These are phyloP conservation scores for Jackrogersella minutella DNA, from an alignment of 495 filamentous ascomycete species.

Conservation along the genomic window DNA sequence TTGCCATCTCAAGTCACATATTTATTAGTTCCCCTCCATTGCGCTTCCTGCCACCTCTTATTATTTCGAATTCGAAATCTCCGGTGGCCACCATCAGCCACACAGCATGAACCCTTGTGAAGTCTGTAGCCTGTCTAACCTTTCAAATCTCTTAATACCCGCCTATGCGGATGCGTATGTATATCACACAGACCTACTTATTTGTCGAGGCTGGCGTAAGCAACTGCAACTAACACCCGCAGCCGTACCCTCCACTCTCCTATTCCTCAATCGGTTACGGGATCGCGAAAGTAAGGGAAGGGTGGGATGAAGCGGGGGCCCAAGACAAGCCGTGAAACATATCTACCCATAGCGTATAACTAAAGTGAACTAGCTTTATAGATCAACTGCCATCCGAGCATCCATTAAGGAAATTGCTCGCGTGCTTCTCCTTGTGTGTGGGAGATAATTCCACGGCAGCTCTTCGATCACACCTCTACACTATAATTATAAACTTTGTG, in stretches of 20 bases:
- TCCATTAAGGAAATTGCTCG: slow-evolving; percentile 32
- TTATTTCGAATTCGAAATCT: neutral
- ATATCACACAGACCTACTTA: neutral
- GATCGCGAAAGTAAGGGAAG: neutral
- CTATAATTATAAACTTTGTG: neutral
- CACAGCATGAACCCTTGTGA: slow-evolving; percentile 11
- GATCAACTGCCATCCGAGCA: neutral
- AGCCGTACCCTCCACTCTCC: neutral
- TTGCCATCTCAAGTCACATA: slow-evolving; percentile 24
- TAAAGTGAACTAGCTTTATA: neutral
- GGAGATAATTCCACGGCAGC: slow-evolving; percentile 6
- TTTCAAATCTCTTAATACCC: too few species aligned
- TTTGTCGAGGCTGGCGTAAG: neutral
- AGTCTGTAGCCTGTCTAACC: too few species aligned
- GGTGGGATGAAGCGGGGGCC: slow-evolving; percentile 7
- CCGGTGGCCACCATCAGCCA: neutral
- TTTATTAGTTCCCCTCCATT: slow-evolving; percentile 1
- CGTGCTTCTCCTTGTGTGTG: slow-evolving; percentile 21
- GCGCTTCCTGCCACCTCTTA: neutral
- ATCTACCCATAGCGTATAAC: slow-evolving; percentile 4
- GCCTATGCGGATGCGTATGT: too few species aligned
- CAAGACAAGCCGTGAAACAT: slow-evolving; percentile 10
- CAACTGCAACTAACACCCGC: slow-evolving; percentile 7
- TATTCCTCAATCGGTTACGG: neutral
- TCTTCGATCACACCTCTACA: slow-evolving; percentile 5